Evolutionary conservation across 345 rosid genomes (phyloP).

Genomic region (Cardamine resedifolia): DNA sequence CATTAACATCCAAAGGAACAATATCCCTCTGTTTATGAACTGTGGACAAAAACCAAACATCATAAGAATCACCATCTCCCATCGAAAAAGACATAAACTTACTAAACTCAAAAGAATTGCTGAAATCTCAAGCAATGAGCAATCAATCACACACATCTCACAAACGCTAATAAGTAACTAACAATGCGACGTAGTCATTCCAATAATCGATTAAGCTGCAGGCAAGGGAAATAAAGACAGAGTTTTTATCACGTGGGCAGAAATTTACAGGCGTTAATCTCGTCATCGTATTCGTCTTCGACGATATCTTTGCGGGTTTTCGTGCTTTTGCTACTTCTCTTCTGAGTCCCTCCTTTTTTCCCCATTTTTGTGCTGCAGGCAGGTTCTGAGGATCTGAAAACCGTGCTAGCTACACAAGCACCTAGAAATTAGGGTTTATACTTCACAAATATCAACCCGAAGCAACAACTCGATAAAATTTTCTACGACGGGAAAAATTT

Average conservation of each 20-base stretch:
- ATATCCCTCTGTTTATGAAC: constrained; percentile 89
- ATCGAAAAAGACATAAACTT: not conserved
- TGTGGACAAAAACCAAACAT: constrained; percentile 28
- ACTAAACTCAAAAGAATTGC: not conserved
- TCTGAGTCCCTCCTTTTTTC: constrained; percentile 52
- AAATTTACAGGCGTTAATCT: constrained; percentile 65
- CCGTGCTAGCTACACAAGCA: not conserved
- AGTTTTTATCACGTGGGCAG: not conserved
- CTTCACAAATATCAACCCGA: not conserved
- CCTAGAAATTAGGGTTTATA: not conserved
- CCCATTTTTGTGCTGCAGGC: constrained; percentile 47
- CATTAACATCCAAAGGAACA: constrained; percentile 64
- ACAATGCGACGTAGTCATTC: not conserved
- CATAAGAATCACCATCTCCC: not conserved
- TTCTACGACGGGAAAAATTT: not conserved
- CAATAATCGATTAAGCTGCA: not conserved
- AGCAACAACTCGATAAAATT: not conserved
- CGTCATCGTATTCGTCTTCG: constrained; percentile 56
- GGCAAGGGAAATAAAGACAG: not conserved
- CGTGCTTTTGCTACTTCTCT: constrained; percentile 41
- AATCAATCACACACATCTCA: not conserved
- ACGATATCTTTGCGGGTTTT: constrained; percentile 44
- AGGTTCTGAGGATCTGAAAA: not conserved
- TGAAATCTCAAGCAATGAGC: not conserved
- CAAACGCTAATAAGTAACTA: too few species aligned